A percentile compares a stretch with the other conserved stretches of the same genome.
Evolutionary conservation across 2,329 filamentous ascomycete species (phyloP).

Genomic region (Botryotinia globosa): DNA sequence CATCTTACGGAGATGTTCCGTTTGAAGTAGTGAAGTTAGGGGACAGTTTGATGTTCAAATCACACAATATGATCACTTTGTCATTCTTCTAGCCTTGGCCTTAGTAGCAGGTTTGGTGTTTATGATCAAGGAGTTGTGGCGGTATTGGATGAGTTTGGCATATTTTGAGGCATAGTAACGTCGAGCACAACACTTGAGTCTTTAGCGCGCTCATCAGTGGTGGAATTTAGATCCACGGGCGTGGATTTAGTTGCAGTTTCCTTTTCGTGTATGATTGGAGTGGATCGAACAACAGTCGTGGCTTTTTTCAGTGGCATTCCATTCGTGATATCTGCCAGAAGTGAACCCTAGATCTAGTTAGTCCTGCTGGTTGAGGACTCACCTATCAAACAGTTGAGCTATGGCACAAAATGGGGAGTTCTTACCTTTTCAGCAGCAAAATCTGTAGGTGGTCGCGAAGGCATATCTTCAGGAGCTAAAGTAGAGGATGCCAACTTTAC

Average conservation of each 20-base stretch:
- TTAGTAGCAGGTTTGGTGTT: neutral
- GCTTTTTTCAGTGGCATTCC: neutral
- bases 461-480: neutral
- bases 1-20: neutral
- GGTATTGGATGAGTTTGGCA: neutral
- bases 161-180: slow-evolving; percentile 13
- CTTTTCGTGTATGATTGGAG: neutral
- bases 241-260: neutral
- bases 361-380: neutral
- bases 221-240: neutral
- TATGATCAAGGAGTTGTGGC: neutral
- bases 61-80: neutral
- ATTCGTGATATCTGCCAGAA: neutral
- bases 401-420: neutral
- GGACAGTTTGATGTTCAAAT: neutral
- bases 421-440: slow-evolving; percentile 3
- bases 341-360: neutral
- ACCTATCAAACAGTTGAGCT: neutral
- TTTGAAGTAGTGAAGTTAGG: neutral
- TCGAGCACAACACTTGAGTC: neutral
- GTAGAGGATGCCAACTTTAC: neutral
- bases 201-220: neutral
- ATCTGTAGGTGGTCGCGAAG: neutral
- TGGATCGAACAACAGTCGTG: slow-evolving; percentile 1
- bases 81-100: neutral